Evolutionary conservation across 2,329 filamentous ascomycete genomes (phyloP), one percentile per base, ranked within the genome.

Genomic region (Epichloe bromicola): DNA sequence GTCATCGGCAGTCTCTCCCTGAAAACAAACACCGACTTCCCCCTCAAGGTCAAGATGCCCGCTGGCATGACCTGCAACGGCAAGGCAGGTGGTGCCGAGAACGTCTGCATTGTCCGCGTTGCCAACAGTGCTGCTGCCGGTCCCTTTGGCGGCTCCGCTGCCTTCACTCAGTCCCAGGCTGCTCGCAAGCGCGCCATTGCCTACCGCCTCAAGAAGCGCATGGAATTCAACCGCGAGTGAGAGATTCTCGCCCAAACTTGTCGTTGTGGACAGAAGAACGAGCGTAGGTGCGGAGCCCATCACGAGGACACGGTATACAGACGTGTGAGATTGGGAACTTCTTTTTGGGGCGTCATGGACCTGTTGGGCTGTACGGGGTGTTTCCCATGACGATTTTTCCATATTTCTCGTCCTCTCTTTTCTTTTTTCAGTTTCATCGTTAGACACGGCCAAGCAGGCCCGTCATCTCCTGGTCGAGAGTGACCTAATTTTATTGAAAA

Each of bases 111-210:
- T 52, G 79, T 82, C 34, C 76, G 80, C 53, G 70, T 85, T 52
- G 75, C 79, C 61, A 86, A 86, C 69, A 59, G 65, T 3, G 77
- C 82, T 12, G 66, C 73, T 17, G 79, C 81, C 10, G 81, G 81
- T 5, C 82, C 82, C 20, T 85, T 86, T 56, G 82, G 82, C 60
- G 82, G 82, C 49, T 80, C 78, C 14, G 79, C 74, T 34, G 81
- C 80, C 34, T 85, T 85, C 64, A 83, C 79, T 1, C 78, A 82
- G 72, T 73, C 71, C 51, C 51, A 74, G 14, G 70, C 71, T 15
- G 76, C 76, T 17, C 72, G 75, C 67, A 83, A 82, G 77, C 72
- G 80, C 46, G 78, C 80, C 39, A 67, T 83, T 51, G 77, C 75
- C 60, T 82, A 76, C 66, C 61, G 66, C 15, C 60, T 68, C 15